Percentiles rank a stretch among this genome's conserved stretches.
Conservation (phyloP, 169 alveolate species). For the Plasmodium gonderi region DNA sequence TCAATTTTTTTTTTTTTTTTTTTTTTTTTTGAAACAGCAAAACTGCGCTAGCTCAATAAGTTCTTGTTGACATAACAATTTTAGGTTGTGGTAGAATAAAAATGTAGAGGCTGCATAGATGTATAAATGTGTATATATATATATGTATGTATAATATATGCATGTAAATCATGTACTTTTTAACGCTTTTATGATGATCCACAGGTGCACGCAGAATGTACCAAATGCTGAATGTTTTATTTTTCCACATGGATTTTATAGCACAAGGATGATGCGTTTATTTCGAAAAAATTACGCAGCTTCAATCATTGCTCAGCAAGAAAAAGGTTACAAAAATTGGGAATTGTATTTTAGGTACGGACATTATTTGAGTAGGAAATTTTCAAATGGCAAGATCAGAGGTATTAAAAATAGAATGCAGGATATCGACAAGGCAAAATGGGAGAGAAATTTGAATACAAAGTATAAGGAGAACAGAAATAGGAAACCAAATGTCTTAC, state of each 20-base stretch:
- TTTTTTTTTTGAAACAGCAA: background rate
- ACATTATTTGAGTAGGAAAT: background rate
- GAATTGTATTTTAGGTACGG: background rate
- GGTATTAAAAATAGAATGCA: background rate
- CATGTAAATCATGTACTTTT: no score
- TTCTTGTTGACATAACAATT: background rate
- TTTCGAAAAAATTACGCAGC: background rate
- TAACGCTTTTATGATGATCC: no score
- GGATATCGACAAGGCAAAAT: background rate
- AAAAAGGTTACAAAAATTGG: background rate
- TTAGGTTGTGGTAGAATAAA: background rate
- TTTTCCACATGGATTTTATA: background rate
- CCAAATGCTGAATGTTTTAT: background rate
- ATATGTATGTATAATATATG: background rate
- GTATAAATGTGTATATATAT: background rate
- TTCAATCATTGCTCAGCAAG: background rate
- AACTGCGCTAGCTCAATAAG: background rate
- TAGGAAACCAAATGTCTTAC: background rate
- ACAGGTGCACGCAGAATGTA: background rate
- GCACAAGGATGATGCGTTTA: constrained; percentile 5
- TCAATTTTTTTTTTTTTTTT: no score
- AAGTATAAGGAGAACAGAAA: background rate
- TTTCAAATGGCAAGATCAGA: background rate
- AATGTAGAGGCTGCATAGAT: background rate
- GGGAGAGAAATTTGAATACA: background rate